Percentiles rank a stretch among this genome's conserved stretches.
Conservation (phyloP, 1,284 basidiomycete species). For the Phaffia rhodozyma region DNA sequence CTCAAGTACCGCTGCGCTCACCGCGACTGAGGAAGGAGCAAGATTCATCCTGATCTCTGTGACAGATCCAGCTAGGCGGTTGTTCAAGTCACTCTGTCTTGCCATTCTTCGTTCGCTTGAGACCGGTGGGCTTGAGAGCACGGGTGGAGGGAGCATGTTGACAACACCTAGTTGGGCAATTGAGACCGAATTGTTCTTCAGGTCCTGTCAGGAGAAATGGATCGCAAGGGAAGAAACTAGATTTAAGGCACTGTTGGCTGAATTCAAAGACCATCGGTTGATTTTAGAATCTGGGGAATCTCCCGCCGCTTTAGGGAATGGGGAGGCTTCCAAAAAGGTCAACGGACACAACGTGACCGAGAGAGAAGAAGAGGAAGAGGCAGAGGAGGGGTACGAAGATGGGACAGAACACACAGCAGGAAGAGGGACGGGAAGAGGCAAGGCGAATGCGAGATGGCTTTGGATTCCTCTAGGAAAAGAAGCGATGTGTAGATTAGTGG, state of each 20-base stretch:
- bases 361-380: constrained; percentile 40
- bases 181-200: constrained; percentile 32
- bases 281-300: constrained; percentile 44
- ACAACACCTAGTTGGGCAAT: constrained; percentile 31
- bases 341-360: constrained; percentile 22
- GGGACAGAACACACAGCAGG: constrained; percentile 24
- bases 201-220: constrained; percentile 49
- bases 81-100: constrained; percentile 56
- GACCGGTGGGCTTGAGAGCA: constrained; percentile 20
- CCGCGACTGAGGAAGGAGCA: constrained; percentile 58
- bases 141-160: not conserved
- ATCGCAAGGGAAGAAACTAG: constrained; percentile 76
- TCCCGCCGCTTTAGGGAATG: constrained; percentile 15
- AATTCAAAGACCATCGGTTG: constrained; percentile 79
- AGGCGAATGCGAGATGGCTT: constrained; percentile 45
- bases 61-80: constrained; percentile 67
- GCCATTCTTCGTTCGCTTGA: constrained; percentile 37
- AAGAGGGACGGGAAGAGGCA: constrained; percentile 30
- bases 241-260: constrained; percentile 63
- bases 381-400: constrained; percentile 25
- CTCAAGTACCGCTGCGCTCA: constrained; percentile 19
- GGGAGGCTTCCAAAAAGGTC: constrained; percentile 28
- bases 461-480: constrained; percentile 76
- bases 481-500: constrained; percentile 33
- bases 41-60: constrained; percentile 72